Conservation (phyloP, 2,329 filamentous ascomycete genomes). For the Cyanodermella asteris region DNA sequence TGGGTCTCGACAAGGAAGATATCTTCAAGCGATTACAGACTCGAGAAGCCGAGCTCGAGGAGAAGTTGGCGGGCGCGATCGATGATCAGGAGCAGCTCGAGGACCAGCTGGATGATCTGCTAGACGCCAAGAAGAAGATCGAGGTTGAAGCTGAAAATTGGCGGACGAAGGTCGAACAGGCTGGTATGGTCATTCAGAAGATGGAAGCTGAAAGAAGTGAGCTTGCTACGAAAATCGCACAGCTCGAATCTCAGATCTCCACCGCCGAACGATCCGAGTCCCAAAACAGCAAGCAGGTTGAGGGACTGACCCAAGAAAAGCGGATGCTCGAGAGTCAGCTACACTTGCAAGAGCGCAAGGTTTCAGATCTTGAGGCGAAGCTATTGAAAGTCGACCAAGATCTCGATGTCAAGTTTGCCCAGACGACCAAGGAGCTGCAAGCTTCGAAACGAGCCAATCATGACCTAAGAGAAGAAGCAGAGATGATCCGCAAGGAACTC, state of each 20-base stretch:
- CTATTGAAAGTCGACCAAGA: slow-evolving; percentile 74
- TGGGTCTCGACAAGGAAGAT: slow-evolving; percentile 93
- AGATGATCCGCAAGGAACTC: slow-evolving; percentile 63
- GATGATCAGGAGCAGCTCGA: slow-evolving; percentile 89
- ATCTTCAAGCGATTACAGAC: slow-evolving; percentile 92
- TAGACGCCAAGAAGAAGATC: slow-evolving; percentile 71
- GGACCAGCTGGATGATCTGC: slow-evolving; percentile 72
- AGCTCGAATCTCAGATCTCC: slow-evolving; percentile 48
- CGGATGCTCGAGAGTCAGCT: slow-evolving; percentile 84
- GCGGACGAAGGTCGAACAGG: slow-evolving; percentile 72
- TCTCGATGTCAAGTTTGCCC: slow-evolving; percentile 61
- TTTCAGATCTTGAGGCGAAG: slow-evolving; percentile 67
- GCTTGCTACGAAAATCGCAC: slow-evolving; percentile 42
- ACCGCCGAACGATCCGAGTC: slow-evolving; percentile 50
- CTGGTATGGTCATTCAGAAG: slow-evolving; percentile 62
- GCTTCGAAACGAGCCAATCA: slow-evolving; percentile 51
- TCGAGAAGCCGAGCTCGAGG: slow-evolving; percentile 81
- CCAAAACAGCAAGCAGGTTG: slow-evolving; percentile 54
- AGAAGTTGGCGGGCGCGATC: slow-evolving; percentile 78
- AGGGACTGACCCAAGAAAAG: slow-evolving; percentile 58
- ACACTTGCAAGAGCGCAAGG: slow-evolving; percentile 68
- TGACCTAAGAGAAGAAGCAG: slow-evolving; percentile 59
- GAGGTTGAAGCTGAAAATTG: slow-evolving; percentile 67
- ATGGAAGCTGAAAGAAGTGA: slow-evolving; percentile 72
- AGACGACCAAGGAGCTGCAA: slow-evolving; percentile 59